Evolutionary conservation across 2,329 filamentous ascomycete genomes (phyloP).

Genomic region (Alternaria brassicicola): DNA sequence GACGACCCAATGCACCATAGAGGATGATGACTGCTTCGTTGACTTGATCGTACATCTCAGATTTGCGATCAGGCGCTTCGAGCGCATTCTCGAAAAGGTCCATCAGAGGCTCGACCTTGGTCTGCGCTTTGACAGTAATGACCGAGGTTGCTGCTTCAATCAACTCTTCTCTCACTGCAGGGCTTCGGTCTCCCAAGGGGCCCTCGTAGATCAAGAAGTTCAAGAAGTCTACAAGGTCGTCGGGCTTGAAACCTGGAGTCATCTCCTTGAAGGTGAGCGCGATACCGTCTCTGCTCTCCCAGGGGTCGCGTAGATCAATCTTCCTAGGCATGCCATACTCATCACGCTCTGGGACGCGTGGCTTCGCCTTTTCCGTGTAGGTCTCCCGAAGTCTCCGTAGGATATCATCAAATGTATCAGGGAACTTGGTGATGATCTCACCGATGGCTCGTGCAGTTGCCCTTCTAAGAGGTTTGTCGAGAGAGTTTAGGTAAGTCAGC

Average conservation of each 20-base stretch:
- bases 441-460: slow-evolving; percentile 83
- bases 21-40: slow-evolving; percentile 98
- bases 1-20: slow-evolving; percentile 90
- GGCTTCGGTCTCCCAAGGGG: slow-evolving; percentile 82
- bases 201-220: slow-evolving; percentile 84
- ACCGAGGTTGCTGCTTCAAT: slow-evolving; percentile 83
- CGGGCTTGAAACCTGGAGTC: slow-evolving; percentile 69
- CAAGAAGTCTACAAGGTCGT: slow-evolving; percentile 77
- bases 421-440: slow-evolving; percentile 69
- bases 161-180: slow-evolving; percentile 83
- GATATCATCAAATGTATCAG: slow-evolving; percentile 65
- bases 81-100: slow-evolving; percentile 85
- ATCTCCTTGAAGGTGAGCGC: slow-evolving; percentile 86
- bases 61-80: slow-evolving; percentile 82
- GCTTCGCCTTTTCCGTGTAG: slow-evolving; percentile 81
- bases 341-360: slow-evolving; percentile 81
- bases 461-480: slow-evolving; percentile 80
- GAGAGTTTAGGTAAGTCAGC: slow-evolving; percentile 78
- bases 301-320: slow-evolving; percentile 83
- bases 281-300: slow-evolving; percentile 89
- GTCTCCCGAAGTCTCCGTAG: slow-evolving; percentile 69
- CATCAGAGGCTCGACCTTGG: slow-evolving; percentile 88
- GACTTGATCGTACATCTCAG: slow-evolving; percentile 81
- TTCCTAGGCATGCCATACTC: slow-evolving; percentile 95
- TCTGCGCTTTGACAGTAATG: slow-evolving; percentile 80